Conservation (phyloP, 2,329 filamentous ascomycete species). For the Penicillium oxalicum region DNA sequence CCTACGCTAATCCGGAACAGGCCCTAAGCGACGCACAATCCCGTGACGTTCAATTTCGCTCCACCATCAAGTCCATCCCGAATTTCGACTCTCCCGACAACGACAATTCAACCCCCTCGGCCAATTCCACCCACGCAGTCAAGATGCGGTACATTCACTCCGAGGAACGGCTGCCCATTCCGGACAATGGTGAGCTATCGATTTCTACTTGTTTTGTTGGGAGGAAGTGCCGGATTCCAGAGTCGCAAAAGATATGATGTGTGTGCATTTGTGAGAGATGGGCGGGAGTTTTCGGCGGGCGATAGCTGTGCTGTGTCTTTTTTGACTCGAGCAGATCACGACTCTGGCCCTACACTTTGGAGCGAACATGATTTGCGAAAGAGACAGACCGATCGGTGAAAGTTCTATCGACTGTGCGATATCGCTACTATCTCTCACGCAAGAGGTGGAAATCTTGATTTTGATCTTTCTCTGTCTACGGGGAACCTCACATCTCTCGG, state of each 20-base stretch:
- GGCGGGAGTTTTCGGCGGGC: not conserved
- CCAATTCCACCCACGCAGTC: slow-evolving; percentile 45
- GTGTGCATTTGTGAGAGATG: slow-evolving; percentile 1
- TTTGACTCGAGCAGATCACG: not conserved
- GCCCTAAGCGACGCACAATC: slow-evolving; percentile 43
- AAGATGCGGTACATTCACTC: slow-evolving; percentile 99
- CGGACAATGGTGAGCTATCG: slow-evolving; percentile 80
- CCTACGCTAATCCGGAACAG: slow-evolving; percentile 37
- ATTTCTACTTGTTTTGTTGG: slow-evolving; percentile 25
- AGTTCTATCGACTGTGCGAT: slow-evolving; percentile 1
- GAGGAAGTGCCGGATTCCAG: slow-evolving; percentile 5
- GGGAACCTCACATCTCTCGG: not conserved
- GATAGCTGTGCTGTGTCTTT: slow-evolving; percentile 9
- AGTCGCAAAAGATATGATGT: slow-evolving; percentile 2
- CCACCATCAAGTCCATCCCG: slow-evolving; percentile 33
- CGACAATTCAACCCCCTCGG: slow-evolving; percentile 37
- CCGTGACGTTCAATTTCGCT: slow-evolving; percentile 36
- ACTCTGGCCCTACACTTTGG: not conserved
- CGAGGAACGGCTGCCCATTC: slow-evolving; percentile 89
- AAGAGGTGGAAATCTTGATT: slow-evolving; percentile 6
- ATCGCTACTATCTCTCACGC: slow-evolving; percentile 3
- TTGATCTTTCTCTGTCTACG: not conserved
- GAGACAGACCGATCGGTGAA: not conserved
- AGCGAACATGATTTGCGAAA: not conserved
- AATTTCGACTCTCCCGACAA: slow-evolving; percentile 39